Evolutionary conservation across 768 basidiomycete species (phyloP), one percentile per base, ranked within the genome.

Genomic region (Glaciozyma antarctica): DNA sequence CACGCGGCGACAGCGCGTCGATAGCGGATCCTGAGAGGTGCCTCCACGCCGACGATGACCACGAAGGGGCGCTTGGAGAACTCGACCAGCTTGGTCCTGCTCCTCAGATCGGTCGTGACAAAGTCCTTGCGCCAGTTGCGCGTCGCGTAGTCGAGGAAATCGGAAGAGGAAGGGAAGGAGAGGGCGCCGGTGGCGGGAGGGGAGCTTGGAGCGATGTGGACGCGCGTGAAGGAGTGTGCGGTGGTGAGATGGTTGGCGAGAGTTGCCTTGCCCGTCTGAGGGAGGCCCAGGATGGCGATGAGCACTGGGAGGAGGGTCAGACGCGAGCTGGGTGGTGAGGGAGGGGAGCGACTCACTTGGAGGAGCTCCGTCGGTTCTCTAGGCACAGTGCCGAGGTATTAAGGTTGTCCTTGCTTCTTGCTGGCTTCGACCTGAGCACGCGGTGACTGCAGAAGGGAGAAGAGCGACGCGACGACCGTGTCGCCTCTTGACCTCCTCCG

Each of bases 11-110:
- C 58, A 0, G 68, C 61, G 34, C 90, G 82, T 62, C 75, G 73
- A 76, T 82, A 95, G 49, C 94, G 81, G 52, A 82, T 78, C 51
- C 84, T 76, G 41, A 93, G 73, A 0, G 92, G 92, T 0, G 90
- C 94, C 67, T 97, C 91, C 38, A 91, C 81, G 55, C 78, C 82
- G 53, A 95, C 78, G 28, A 98, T 81, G 75, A 97, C 78, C 75
- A 95, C 91, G 76, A 91, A 98, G 0, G 95, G 95, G 22, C 95
- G 80, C 73, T 85, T 91, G 44, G 83, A 75, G 73, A 95, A 97
- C 57, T 81, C 77, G 65, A 82, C 82, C 44, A 98, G 79, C 21
- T 84, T 77, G 5, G 80, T 77, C 34, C 78, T 77, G 2, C 82
- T 84, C 49, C 75, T 74, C 26, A 93, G 76, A 74, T 89, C 87